Conservation (phyloP, 495 filamentous ascomycete species). For the Xylaria intraflava region DNA sequence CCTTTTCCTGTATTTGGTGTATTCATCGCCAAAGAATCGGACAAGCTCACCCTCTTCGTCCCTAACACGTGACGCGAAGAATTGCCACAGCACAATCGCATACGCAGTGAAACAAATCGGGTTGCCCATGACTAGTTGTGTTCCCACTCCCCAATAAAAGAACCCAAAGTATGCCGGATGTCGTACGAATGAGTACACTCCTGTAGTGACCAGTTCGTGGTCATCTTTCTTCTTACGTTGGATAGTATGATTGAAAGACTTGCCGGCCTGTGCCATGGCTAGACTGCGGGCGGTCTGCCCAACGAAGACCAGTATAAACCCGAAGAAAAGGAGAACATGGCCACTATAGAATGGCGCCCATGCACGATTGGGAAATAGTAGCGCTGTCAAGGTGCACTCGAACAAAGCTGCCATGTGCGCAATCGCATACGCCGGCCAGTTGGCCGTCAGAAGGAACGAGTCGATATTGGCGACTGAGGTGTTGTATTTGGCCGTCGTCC, state of each 20-base stretch:
- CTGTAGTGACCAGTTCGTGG: conserved; percentile 73
- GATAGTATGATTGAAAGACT: conserved; percentile 87
- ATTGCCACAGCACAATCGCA: conserved; percentile 69
- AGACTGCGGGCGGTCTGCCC: conserved; percentile 68
- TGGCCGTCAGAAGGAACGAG: conserved; percentile 79
- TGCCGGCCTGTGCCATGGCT: conserved; percentile 85
- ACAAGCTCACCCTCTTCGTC: conserved; percentile 74
- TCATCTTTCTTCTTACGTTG: conserved; percentile 56
- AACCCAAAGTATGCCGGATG: conserved; percentile 97
- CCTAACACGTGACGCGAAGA: conserved; percentile 68
- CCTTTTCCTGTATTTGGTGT: conserved; percentile 60
- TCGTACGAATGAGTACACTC: conserved; percentile 55
- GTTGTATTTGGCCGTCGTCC: conserved; percentile 78
- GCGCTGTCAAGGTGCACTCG: conserved; percentile 59
- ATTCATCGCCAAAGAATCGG: conserved; percentile 78
- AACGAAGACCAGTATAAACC: conserved; percentile 55
- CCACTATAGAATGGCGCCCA: conserved; percentile 29
- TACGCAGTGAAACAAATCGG: conserved; percentile 67
- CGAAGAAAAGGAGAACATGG: conserved; percentile 40
- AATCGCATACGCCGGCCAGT: conserved; percentile 77
- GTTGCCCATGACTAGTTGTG: conserved; percentile 86
- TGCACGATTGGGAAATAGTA: conserved; percentile 50
- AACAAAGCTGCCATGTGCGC: conserved; percentile 67
- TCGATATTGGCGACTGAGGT: conserved; percentile 59
- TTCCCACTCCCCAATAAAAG: conserved; percentile 96